A percentile compares a stretch with the other conserved stretches of the same genome.
Evolutionary conservation across 495 filamentous ascomycete genomes (phyloP).

Genomic region (Cladorrhinum samala): DNA sequence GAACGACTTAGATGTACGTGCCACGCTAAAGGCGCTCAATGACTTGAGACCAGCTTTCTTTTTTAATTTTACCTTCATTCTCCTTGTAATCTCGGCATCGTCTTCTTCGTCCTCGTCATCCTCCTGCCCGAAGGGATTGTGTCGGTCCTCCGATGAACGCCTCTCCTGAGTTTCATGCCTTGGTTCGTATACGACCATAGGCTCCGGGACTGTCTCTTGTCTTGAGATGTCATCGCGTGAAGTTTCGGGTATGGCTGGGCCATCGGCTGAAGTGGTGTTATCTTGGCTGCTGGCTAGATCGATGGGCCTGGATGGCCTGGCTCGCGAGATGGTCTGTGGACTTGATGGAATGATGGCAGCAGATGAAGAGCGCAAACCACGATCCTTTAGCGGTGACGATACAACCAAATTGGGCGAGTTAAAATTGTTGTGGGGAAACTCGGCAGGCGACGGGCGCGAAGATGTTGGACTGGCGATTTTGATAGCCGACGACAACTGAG

Average conservation of each 20-base stretch:
- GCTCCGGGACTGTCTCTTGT: slow-evolving; percentile 21
- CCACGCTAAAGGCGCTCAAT: slow-evolving; percentile 33
- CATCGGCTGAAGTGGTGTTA: slow-evolving; percentile 8
- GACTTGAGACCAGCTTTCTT: slow-evolving; percentile 33
- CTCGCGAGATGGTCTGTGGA: slow-evolving; percentile 23
- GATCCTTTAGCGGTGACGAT: slow-evolving; percentile 41
- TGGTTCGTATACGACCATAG: slow-evolving; percentile 27
- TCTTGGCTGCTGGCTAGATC: slow-evolving; percentile 17
- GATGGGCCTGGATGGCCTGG: slow-evolving; percentile 9
- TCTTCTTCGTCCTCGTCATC: slow-evolving; percentile 23
- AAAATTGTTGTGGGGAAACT: slow-evolving; percentile 30
- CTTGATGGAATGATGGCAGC: slow-evolving; percentile 28
- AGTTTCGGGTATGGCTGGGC: slow-evolving; percentile 22
- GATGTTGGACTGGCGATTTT: slow-evolving; percentile 42
- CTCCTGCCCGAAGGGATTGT: slow-evolving; percentile 1
- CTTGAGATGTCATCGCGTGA: slow-evolving; percentile 7
- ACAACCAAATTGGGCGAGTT: slow-evolving; percentile 33
- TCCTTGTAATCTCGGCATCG: slow-evolving; percentile 12
- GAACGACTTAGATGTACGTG: slow-evolving; percentile 19
- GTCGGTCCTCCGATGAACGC: slow-evolving; percentile 10
- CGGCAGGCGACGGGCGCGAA: slow-evolving; percentile 41
- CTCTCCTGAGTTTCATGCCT: slow-evolving; percentile 32
- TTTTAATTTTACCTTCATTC: slow-evolving; percentile 21
- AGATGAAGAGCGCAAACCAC: slow-evolving; percentile 35
- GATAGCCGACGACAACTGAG: slow-evolving; percentile 38